These are phyloP conservation scores for Hypoxylon perforatum DNA, from an alignment of 495 filamentous ascomycete genomes.

Conservation along the genomic window DNA sequence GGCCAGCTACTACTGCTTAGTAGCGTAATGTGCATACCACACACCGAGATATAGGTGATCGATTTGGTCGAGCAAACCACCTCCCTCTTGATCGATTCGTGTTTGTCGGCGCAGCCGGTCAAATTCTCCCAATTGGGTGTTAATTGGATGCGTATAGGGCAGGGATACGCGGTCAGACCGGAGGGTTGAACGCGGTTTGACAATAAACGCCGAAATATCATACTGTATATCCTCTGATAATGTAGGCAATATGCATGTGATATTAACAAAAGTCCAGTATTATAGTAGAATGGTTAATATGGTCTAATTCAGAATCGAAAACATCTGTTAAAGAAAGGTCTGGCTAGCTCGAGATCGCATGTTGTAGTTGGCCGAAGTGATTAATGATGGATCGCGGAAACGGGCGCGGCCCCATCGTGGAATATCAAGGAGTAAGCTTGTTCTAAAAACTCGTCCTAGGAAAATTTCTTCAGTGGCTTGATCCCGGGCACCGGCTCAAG, in stretches of 20 bases:
- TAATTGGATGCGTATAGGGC: constrained; percentile 30
- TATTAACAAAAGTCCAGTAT: too few species aligned
- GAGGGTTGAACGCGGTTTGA: constrained; percentile 25
- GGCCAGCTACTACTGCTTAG: not conserved
- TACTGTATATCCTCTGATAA: constrained; percentile 2
- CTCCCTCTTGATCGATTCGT: not conserved
- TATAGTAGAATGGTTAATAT: too few species aligned
- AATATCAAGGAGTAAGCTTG: constrained; percentile 13
- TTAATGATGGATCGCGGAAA: constrained; percentile 1
- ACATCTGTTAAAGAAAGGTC: constrained; percentile 6
- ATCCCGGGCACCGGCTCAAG: constrained; percentile 23
- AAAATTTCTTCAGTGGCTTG: constrained; percentile 37
- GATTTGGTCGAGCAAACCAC: not conserved
- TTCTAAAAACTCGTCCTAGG: not conserved
- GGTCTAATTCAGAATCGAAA: too few species aligned
- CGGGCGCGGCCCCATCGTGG: constrained; percentile 21
- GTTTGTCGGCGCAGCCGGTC: constrained; percentile 10
- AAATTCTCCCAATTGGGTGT: constrained; percentile 26
- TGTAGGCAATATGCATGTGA: not conserved
- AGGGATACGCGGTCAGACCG: constrained; percentile 33
- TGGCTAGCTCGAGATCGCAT: constrained; percentile 1
- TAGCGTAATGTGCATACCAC: not conserved
- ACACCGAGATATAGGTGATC: not conserved
- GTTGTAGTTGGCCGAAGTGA: constrained; percentile 11
- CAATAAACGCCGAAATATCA: not conserved